These are phyloP conservation scores for Pouteria campechiana DNA, from an alignment of 179 eudicot genomes.

Conservation along the genomic window DNA sequence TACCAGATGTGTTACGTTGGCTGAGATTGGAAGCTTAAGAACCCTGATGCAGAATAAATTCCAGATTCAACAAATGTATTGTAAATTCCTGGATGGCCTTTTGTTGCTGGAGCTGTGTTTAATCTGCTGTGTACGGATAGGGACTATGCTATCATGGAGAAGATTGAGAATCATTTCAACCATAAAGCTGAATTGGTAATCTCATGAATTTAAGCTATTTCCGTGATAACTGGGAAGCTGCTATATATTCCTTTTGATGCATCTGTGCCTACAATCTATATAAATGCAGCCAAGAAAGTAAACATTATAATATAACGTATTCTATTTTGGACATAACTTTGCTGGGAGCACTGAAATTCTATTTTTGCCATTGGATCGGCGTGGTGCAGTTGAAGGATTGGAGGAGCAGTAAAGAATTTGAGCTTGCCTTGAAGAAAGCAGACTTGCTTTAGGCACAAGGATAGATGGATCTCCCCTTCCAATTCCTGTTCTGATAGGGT, in stretches of 20 bases:
- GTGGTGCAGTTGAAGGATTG: constrained; percentile 51
- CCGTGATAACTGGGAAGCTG: not conserved
- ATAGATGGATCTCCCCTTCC: too few relatives aligned
- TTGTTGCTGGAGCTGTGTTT: constrained; percentile 58
- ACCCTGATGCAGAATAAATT: too few relatives aligned
- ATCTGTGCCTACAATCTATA: not conserved
- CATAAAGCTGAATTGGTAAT: constrained; percentile 39
- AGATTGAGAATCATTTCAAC: constrained; percentile 63
- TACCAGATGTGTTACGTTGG: too few relatives aligned
- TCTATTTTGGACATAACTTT: not conserved
- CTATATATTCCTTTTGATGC: not conserved
- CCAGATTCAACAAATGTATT: too few relatives aligned
- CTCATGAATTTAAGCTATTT: not conserved
- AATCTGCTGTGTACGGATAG: constrained; percentile 45
- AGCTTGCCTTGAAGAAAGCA: constrained; percentile 46
- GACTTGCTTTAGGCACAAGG: too few relatives aligned
- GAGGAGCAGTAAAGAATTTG: constrained; percentile 40
- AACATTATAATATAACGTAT: too few relatives aligned
- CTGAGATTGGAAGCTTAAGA: too few relatives aligned
- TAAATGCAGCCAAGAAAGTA: too few relatives aligned
- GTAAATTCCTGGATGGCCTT: not conserved
- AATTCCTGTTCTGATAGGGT: too few relatives aligned
- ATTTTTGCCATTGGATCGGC: not conserved
- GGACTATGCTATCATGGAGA: constrained; percentile 43
- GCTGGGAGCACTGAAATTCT: not conserved